Evolutionary conservation across 345 rosid species (phyloP).

Genomic region (Leavenworthia alabamica): DNA sequence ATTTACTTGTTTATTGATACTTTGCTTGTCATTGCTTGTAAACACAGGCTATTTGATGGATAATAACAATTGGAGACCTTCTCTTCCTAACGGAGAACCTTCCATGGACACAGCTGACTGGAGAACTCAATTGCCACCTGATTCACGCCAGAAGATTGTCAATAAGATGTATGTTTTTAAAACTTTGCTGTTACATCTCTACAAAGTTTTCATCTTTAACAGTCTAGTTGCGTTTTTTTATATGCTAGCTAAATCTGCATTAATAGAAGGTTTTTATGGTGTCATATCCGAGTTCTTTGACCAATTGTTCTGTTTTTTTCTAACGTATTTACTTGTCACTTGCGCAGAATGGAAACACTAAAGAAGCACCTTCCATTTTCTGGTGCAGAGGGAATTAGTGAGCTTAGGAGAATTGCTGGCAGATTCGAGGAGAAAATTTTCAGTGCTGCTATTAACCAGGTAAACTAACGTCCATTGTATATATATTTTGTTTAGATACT

Average conservation of each 20-base stretch:
- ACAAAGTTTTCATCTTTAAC: not conserved
- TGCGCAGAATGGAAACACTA: slow-evolving; percentile 55
- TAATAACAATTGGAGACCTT: slow-evolving; percentile 41
- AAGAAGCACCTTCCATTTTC: slow-evolving; percentile 62
- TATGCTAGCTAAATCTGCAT: not conserved
- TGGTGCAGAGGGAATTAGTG: slow-evolving; percentile 61
- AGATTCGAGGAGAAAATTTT: slow-evolving; percentile 80
- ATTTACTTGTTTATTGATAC: slow-evolving; percentile 8
- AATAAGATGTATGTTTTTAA: slow-evolving; percentile 55
- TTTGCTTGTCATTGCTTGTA: not conserved
- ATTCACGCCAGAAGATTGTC: slow-evolving; percentile 54
- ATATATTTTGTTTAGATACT: not conserved
- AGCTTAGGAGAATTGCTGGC: slow-evolving; percentile 63
- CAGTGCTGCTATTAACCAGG: slow-evolving; percentile 62
- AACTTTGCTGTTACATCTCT: too few species aligned
- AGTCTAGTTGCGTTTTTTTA: not conserved
- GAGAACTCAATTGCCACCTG: slow-evolving; percentile 51
- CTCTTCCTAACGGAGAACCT: slow-evolving; percentile 38
- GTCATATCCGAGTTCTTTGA: not conserved
- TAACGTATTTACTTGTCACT: slow-evolving; percentile 4
- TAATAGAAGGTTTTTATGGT: slow-evolving; percentile 1
- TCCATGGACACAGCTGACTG: slow-evolving; percentile 47
- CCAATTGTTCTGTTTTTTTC: not conserved
- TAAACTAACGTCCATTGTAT: slow-evolving; percentile 10
- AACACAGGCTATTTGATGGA: slow-evolving; percentile 29